Evolutionary conservation across 768 basidiomycete genomes (phyloP), one percentile per base, ranked within the genome.

Genomic region (Cyathus striatus): DNA sequence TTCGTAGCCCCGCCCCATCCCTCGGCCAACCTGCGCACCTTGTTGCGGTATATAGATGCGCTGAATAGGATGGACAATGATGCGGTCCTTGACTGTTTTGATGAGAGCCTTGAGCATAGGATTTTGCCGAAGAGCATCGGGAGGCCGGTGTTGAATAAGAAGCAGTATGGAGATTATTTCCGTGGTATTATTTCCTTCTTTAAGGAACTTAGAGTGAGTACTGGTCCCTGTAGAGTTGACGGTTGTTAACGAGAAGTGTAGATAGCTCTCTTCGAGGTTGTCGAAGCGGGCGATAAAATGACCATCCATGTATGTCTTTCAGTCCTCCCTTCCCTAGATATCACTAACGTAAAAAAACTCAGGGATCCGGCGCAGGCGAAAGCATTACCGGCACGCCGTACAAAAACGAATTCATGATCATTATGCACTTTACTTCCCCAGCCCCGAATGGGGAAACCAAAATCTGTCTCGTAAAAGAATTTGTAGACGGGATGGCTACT

Each of bases 141-240:
- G 33, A 55, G 62, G 36, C 65, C 64, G 7, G 61, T 66, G 14
- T 53, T 65, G 25, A 63, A 57, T 45, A 66, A 65, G 43, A 53
- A 56, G 16, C 57, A 62, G 37, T 68, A 65, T 46, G 41, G 51
- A 23, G 54, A 59, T 14, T 66, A 65, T 40, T 52, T 63, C 42
- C 51, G 46, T 34, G 56, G 51, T 9, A 21, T 65, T 14, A 48
- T 57, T 27, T 50, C 50, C 6, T 42, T 65, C 26, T 61, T 66
- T 44, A 54, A 49, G 23, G 30, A 41, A 1, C 61, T 58, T 42
- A 50, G 57, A 48, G 67, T 67, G 46, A 44, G 58, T 52, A n/a
- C 32, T 36, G 5, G 40, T 43, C 16, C n/a, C n/a, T n/a, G n/a
- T n/a, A n/a, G n/a, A n/a, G n/a, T n/a, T 13, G 18, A 27, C 18